phyloP scores from a whole-genome alignment of 2,329 filamentous ascomycete genomes.

The Pseudopyricularia cyperi region DNA sequence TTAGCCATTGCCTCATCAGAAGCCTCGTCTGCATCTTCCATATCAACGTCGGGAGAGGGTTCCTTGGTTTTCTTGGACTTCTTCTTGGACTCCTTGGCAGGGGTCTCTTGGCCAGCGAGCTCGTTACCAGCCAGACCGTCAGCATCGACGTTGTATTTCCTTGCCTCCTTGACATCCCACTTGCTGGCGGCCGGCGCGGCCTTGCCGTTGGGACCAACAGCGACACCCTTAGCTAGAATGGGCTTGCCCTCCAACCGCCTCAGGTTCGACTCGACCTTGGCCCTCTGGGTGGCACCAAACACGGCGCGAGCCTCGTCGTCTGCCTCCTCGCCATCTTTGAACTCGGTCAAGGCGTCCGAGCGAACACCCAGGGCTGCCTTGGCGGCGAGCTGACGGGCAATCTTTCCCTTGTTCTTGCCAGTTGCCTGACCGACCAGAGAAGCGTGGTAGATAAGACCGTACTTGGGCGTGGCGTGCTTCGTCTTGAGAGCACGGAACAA shows the following conservation, averaged over 20 bases:
- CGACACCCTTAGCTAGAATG: conserved; percentile 60
- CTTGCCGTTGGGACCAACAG: conserved; percentile 62
- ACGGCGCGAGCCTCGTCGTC: conserved; percentile 83
- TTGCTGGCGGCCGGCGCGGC: conserved; percentile 51
- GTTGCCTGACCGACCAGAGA: conserved; percentile 93
- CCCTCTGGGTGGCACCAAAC: conserved; percentile 59
- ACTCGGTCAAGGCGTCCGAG: conserved; percentile 77
- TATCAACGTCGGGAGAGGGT: conserved; percentile 9
- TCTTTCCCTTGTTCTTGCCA: conserved; percentile 98
- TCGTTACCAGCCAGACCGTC: conserved; percentile 68
- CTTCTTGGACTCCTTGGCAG: conserved; percentile 11
- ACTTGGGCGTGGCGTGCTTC: conserved; percentile 98
- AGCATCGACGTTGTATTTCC: conserved; percentile 89
- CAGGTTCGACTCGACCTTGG: conserved; percentile 64
- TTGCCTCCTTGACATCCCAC: conserved; percentile 82
- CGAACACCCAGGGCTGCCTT: conserved; percentile 89
- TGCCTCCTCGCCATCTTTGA: conserved; percentile 54
- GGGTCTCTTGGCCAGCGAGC: conserved; percentile 35
- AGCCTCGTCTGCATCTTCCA: conserved; percentile 6
- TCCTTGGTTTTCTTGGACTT: conserved; percentile 16
- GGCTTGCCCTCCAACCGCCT: conserved; percentile 83
- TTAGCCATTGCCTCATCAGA: conserved; percentile 4
- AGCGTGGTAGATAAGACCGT: conserved; percentile 86
- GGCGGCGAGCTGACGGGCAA: conserved; percentile 87
- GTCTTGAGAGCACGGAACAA: conserved; percentile 97